A percentile compares a stretch with the other conserved stretches of the same genome.
phyloP scores from a whole-genome alignment of 805 yeast species.

The Saturnispora silvae region DNA sequence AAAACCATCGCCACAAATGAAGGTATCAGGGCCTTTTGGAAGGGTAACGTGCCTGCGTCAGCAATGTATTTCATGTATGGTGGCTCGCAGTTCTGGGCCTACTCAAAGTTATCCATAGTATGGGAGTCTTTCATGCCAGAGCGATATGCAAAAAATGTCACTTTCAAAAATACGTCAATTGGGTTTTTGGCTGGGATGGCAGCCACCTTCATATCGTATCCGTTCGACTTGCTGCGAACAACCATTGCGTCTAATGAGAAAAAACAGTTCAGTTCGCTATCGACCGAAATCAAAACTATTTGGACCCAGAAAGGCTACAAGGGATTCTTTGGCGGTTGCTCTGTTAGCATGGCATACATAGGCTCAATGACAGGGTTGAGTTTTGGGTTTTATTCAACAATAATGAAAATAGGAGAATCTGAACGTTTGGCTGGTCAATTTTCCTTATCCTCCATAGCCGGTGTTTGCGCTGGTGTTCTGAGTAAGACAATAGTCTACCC shows the following conservation, averaged over 20 bases:
- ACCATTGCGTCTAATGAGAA: constrained; percentile 60
- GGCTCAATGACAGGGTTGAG: constrained; percentile 65
- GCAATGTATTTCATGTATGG: constrained; percentile 79
- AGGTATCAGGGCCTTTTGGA: constrained; percentile 68
- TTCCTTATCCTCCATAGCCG: constrained; percentile 40
- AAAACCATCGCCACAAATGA: constrained; percentile 43
- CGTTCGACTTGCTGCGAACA: constrained; percentile 84
- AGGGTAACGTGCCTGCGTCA: constrained; percentile 91
- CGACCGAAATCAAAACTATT: constrained; percentile 27
- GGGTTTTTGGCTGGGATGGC: constrained; percentile 73
- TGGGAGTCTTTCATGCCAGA: constrained; percentile 5
- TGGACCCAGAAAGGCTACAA: constrained; percentile 25
- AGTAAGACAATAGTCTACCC: constrained; percentile 78
- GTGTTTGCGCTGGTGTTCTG: constrained; percentile 64
- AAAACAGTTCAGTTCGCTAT: constrained; percentile 26
- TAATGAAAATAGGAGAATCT: constrained; percentile 7
- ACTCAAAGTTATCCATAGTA: constrained; percentile 29
- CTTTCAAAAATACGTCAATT: constrained; percentile 28
- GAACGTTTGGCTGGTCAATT: constrained; percentile 25
- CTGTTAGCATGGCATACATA: constrained; percentile 48
- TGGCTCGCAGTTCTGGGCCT: constrained; percentile 70
- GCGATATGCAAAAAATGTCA: constrained; percentile 22
- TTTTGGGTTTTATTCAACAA: constrained; percentile 55
- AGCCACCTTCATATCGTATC: constrained; percentile 72
- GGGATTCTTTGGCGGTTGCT: constrained; percentile 42